Evolutionary conservation across 2,329 filamentous ascomycete genomes (phyloP), one percentile per base, ranked within the genome.

Genomic region (Phymatotrichopsis omnivora): DNA sequence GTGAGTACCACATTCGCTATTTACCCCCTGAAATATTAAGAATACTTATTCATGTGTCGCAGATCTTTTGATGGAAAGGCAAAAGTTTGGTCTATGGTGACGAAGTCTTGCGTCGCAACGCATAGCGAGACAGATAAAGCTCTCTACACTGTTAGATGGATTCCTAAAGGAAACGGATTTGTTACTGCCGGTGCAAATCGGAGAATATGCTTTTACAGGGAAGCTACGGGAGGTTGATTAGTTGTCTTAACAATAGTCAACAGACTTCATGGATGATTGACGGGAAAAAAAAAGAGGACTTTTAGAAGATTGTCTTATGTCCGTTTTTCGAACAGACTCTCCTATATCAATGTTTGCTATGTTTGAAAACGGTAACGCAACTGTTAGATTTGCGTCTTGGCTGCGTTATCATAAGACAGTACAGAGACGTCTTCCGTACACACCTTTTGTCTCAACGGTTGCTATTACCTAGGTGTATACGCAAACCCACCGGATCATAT

Each of bases 81-180:
- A 50, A 95, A 94, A 65, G 83, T 96, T 23, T 98, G 91, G 91
- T 89, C 85, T 23, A 75, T 95, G 48, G 86, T 94, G 58, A 75
- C 79, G 25, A 75, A 78, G 45, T 72, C 73, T 4, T 96, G 91
- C 61, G 91, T 98, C 33, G 86, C 89, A 10, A 98, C 91, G 7
- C 85, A 94, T 62, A 87, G 81, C 47, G 87, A 96, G 67, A 86
- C 84, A 5, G 87, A 89, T 53, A 82, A 83, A 64, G 75, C 79
- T 0, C 62, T 96, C 2, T 95, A 87, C 82, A 76, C 77, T 43
- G 84, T 87, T 22, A 80, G 77, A 59, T 93, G 85, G 85, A 64
- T 93, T 49, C 82, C 82, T 8, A 86, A 82, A 66, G 73, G 74
- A 1, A 63, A 76, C 71, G 52, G 82, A 75, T 93, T 93, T 65